phyloP scores from a whole-genome alignment of 768 basidiomycete species.

The Mycena galopus region DNA sequence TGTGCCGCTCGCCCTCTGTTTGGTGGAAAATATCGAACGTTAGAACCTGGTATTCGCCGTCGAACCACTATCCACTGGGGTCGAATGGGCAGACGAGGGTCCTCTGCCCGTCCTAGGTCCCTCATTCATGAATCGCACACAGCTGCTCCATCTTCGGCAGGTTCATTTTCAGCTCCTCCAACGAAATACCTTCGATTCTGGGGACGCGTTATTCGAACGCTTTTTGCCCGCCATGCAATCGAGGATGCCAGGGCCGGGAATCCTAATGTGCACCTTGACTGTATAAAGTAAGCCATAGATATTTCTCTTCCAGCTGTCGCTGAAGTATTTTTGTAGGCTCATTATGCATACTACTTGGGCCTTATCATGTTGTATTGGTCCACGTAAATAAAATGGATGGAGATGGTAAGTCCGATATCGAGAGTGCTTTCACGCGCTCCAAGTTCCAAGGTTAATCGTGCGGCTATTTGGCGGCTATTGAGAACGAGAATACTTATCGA shows the following conservation, averaged over 20 bases:
- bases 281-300: not conserved
- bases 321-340: not conserved
- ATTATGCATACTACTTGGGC: too few species aligned
- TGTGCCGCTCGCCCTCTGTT: not conserved
- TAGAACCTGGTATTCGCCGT: not conserved
- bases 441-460: too few species aligned
- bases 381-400: too few species aligned
- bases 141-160: conserved; percentile 7
- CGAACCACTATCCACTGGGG: not conserved
- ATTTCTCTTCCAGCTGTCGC: not conserved
- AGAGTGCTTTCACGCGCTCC: too few species aligned
- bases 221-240: conserved; percentile 10
- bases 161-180: conserved; percentile 4
- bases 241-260: conserved; percentile 14
- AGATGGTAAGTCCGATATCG: too few species aligned
- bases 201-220: not conserved
- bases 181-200: not conserved
- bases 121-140: conserved; percentile 7
- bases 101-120: not conserved
- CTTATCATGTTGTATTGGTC: too few species aligned
- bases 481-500: too few species aligned
- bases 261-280: not conserved
- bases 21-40: not conserved
- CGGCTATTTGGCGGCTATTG: too few species aligned
- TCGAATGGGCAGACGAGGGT: not conserved